Evolutionary conservation across 2,329 filamentous ascomycete species (phyloP).

Genomic region (Chalaropsis ovoidea): DNA sequence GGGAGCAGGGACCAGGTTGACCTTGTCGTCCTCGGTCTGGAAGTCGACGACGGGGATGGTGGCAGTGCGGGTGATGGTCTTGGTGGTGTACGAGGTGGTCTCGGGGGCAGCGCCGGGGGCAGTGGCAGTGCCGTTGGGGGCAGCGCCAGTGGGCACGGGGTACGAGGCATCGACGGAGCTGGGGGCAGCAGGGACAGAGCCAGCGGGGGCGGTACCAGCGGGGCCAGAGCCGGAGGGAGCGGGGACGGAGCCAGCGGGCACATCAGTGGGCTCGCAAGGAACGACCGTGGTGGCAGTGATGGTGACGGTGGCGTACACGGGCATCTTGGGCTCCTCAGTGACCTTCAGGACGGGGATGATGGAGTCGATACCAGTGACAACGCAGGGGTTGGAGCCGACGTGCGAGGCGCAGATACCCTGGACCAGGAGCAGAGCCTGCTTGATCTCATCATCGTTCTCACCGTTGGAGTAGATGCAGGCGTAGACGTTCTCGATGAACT

Average conservation of each 20-base stretch:
- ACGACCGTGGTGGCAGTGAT: constrained; percentile 36
- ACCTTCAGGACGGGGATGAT: constrained; percentile 52
- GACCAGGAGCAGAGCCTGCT: constrained; percentile 68
- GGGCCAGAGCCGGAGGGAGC: constrained; percentile 45
- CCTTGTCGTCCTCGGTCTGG: constrained; percentile 30
- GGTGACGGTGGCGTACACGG: constrained; percentile 36
- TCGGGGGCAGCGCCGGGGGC: constrained; percentile 39
- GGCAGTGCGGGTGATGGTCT: constrained; percentile 43
- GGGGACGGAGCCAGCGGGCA: constrained; percentile 36
- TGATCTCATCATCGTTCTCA: constrained; percentile 53
- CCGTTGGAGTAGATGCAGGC: constrained; percentile 72
- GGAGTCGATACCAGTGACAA: constrained; percentile 63
- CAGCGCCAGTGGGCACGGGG: not conserved
- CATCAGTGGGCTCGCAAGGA: constrained; percentile 17
- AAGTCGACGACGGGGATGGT: constrained; percentile 46
- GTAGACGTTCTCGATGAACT: constrained; percentile 71
- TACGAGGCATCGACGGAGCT: constrained; percentile 23
- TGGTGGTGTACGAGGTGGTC: constrained; percentile 39
- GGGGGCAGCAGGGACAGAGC: constrained; percentile 23
- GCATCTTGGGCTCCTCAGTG: constrained; percentile 29
- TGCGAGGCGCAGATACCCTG: constrained; percentile 79
- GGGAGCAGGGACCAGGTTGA: constrained; percentile 25
- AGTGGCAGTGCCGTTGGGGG: constrained; percentile 35
- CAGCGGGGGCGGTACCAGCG: constrained; percentile 35
- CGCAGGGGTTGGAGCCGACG: constrained; percentile 67